These are phyloP conservation scores for Prunus fruticosa DNA, from an alignment of 306 rosid genomes.

Conservation along the genomic window DNA sequence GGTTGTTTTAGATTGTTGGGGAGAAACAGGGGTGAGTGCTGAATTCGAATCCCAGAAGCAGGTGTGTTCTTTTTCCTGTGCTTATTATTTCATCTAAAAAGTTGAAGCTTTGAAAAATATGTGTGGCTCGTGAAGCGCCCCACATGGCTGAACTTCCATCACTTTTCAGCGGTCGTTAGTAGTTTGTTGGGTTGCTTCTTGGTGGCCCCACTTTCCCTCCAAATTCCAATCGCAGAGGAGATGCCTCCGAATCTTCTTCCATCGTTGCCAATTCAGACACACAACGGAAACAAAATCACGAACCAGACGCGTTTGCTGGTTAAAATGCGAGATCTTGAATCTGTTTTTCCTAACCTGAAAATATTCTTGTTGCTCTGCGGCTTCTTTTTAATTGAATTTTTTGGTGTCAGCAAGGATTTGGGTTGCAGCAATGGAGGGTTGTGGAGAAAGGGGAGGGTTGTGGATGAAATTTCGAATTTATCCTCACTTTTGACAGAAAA, in stretches of 20 bases:
- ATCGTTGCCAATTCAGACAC: background rate
- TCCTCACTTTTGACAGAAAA: too few species aligned
- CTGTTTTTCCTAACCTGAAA: constrained; percentile 35
- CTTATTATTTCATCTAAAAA: too few species aligned
- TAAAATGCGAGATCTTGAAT: constrained; percentile 67
- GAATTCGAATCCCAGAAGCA: background rate
- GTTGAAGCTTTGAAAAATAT: background rate
- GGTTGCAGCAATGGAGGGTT: too few species aligned
- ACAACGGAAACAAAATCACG: background rate
- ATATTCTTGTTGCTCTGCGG: background rate
- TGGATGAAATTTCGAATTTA: too few species aligned
- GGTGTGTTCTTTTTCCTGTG: too few species aligned
- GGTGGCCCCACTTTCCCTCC: constrained; percentile 41
- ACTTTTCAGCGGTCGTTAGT: constrained; percentile 23
- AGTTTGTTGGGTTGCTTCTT: background rate
- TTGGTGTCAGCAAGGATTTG: background rate
- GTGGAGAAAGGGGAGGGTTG: too few species aligned
- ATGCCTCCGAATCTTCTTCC: constrained; percentile 67
- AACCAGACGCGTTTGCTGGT: constrained; percentile 9
- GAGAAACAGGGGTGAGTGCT: constrained; percentile 46
- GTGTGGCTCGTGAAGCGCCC: constrained; percentile 20
- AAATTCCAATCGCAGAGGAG: constrained; percentile 40
- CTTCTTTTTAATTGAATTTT: background rate
- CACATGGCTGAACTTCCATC: constrained; percentile 18
- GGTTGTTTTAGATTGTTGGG: constrained; percentile 33